Evolutionary conservation across 345 rosid genomes (phyloP).

Genomic region (Sonneratia caseolaris): DNA sequence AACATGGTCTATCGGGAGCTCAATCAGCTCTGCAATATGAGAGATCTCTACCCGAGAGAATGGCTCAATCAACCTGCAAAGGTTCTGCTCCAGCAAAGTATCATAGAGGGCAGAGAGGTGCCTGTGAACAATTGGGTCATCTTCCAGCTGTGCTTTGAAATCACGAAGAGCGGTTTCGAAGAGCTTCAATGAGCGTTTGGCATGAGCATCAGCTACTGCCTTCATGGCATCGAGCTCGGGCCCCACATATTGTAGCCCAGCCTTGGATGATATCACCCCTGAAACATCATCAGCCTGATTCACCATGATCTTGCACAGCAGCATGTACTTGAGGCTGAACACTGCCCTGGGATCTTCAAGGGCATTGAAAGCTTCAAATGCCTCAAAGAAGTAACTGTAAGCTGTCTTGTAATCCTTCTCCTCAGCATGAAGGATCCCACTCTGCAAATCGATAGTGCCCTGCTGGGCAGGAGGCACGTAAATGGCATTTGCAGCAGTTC

Average conservation of each 20-base stretch:
- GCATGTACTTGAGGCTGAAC: slow-evolving; percentile 83
- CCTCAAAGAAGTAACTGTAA: slow-evolving; percentile 93
- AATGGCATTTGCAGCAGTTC: slow-evolving; percentile 96
- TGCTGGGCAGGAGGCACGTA: slow-evolving; percentile 97
- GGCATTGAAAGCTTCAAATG: slow-evolving; percentile 87
- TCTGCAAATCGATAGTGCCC: slow-evolving; percentile 92
- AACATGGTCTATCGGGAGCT: slow-evolving; percentile 58
- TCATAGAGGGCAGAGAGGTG: slow-evolving; percentile 89
- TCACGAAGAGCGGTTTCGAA: slow-evolving; percentile 77
- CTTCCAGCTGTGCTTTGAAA: slow-evolving; percentile 81
- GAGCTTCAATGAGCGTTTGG: slow-evolving; percentile 75
- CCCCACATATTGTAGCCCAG: slow-evolving; percentile 77
- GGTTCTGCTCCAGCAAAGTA: slow-evolving; percentile 82
- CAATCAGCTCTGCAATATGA: slow-evolving; percentile 79
- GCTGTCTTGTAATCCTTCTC: slow-evolving; percentile 98
- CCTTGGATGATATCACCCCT: slow-evolving; percentile 85
- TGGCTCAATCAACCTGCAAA: slow-evolving; percentile 91
- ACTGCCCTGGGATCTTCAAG: slow-evolving; percentile 90
- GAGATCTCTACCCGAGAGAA: slow-evolving; percentile 84
- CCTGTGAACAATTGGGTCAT: slow-evolving; percentile 93
- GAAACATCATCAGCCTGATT: slow-evolving; percentile 95
- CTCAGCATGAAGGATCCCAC: slow-evolving; percentile 97
- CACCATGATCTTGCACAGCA: slow-evolving; percentile 93
- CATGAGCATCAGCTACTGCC: slow-evolving; percentile 98
- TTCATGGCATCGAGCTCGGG: slow-evolving; percentile 93